A percentile compares a stretch with the other conserved stretches of the same genome.
Evolutionary conservation across 805 yeast genomes (phyloP).

Genomic region (Nakazawaea wickerhamii): DNA sequence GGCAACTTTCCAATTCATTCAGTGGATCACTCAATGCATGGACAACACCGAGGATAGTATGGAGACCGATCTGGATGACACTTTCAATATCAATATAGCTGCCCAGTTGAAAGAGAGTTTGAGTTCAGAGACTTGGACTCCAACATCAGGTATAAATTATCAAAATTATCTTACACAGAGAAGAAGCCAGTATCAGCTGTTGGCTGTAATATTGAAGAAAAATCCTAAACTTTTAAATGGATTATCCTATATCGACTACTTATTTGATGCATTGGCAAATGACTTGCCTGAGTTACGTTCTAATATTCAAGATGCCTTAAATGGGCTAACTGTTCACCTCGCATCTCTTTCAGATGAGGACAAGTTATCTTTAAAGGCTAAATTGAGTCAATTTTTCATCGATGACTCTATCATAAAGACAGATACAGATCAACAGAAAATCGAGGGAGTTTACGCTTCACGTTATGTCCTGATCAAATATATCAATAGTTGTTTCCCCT

Average conservation of each 20-base stretch:
- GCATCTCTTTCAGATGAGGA: conserved; percentile 32
- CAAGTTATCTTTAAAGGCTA: conserved; percentile 35
- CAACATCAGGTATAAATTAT: conserved; percentile 27
- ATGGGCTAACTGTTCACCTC: conserved; percentile 49
- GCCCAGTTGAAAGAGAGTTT: conserved; percentile 47
- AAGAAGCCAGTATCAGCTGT: conserved; percentile 67
- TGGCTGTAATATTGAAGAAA: conserved; percentile 57
- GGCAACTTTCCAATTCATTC: conserved; percentile 55
- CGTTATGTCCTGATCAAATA: conserved; percentile 64
- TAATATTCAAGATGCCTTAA: conserved; percentile 66
- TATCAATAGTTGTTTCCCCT: conserved; percentile 58
- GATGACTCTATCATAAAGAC: conserved; percentile 21
- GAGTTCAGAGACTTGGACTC: conserved; percentile 29
- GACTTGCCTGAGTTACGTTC: conserved; percentile 60
- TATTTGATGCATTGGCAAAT: conserved; percentile 62
- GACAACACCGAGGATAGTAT: conserved; percentile 13
- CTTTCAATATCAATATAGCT: conserved; percentile 40
- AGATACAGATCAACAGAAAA: conserved; percentile 19
- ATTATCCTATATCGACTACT: conserved; percentile 51
- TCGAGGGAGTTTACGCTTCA: conserved; percentile 39
- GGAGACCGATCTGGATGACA: conserved; percentile 17
- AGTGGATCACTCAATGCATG: conserved; percentile 41
- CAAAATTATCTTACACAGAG: conserved; percentile 39
- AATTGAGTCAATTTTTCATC: conserved; percentile 30
- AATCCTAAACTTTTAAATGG: conserved; percentile 38